These are phyloP conservation scores for Chrysanthemum makinoi DNA, from an alignment of 129 eudicot genomes.

Conservation along the genomic window DNA sequence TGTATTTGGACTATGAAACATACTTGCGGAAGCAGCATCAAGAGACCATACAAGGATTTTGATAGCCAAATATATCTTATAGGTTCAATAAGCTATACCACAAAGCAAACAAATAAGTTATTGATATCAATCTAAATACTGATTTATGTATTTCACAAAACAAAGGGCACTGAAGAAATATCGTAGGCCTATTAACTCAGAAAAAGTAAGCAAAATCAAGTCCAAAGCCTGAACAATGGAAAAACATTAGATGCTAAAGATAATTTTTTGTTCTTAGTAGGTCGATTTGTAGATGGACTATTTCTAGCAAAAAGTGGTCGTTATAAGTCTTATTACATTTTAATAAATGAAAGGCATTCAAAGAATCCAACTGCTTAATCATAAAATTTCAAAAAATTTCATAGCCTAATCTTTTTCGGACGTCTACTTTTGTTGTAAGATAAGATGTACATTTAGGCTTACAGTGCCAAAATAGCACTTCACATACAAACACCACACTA, in stretches of 20 bases:
- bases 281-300: slow-evolving; percentile 93
- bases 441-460: no score
- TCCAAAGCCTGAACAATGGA: slow-evolving; percentile 69
- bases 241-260: slow-evolving; percentile 11
- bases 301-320: slow-evolving; percentile 42
- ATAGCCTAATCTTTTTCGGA: no score
- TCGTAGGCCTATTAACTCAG: slow-evolving; percentile 82
- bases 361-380: neutral
- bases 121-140: neutral
- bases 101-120: neutral
- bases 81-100: no score
- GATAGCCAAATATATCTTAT: no score
- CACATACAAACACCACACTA: no score
- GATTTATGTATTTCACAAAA: neutral
- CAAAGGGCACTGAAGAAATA: slow-evolving; percentile 45
- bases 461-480: no score
- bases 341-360: slow-evolving; percentile 5
- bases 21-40: slow-evolving; percentile 70
- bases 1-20: no score
- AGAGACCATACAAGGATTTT: neutral
- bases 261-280: slow-evolving; percentile 12
- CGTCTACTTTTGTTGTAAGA: no score
- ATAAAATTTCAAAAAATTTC: no score
- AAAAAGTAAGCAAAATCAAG: slow-evolving; percentile 82
- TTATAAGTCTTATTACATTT: neutral